Conservation (phyloP, 2,329 filamentous ascomycete species). For the Leptographium radiaticola region DNA sequence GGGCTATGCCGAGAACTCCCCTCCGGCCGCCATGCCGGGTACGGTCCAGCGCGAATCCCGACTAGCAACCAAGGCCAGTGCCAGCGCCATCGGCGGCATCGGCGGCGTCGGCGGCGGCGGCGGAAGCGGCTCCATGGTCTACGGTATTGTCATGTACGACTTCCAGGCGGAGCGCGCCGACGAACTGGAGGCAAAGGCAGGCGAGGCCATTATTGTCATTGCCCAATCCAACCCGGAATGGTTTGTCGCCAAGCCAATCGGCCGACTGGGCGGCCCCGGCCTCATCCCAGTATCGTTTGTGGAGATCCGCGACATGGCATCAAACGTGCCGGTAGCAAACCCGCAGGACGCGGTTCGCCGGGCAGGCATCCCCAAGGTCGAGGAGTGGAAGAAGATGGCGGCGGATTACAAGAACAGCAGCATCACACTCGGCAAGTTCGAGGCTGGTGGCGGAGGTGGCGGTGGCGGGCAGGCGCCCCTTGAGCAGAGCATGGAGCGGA, state of each 20-base stretch:
- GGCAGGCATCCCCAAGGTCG: constrained; percentile 85
- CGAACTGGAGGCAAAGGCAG: constrained; percentile 86
- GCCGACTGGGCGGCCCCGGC: constrained; percentile 84
- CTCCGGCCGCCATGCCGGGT: constrained; percentile 7
- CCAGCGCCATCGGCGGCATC: no score
- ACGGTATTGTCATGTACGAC: constrained; percentile 93
- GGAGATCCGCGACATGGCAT: constrained; percentile 88
- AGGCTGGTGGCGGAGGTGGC: constrained; percentile 36
- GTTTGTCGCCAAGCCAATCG: constrained; percentile 99
- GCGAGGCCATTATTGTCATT: constrained; percentile 95
- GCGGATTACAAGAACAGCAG: constrained; percentile 99
- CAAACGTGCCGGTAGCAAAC: constrained; percentile 69
- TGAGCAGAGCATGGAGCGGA: constrained; percentile 59
- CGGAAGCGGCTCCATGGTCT: constrained; percentile 68
- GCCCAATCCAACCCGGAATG: constrained; percentile 97
- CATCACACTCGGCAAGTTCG: constrained; percentile 88
- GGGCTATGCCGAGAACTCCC: constrained; percentile 57
- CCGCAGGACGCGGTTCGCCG: constrained; percentile 73
- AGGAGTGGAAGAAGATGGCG: constrained; percentile 99
- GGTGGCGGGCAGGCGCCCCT: constrained; percentile 34
- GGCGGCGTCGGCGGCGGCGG: constrained; percentile 33
- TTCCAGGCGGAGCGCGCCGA: constrained; percentile 93
- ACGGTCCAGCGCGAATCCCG: constrained; percentile 35
- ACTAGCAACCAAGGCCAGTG: constrained; percentile 11
- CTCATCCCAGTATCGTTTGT: constrained; percentile 95